Conservation (phyloP, 2,329 filamentous ascomycete species). For the Diplodia mutila region DNA sequence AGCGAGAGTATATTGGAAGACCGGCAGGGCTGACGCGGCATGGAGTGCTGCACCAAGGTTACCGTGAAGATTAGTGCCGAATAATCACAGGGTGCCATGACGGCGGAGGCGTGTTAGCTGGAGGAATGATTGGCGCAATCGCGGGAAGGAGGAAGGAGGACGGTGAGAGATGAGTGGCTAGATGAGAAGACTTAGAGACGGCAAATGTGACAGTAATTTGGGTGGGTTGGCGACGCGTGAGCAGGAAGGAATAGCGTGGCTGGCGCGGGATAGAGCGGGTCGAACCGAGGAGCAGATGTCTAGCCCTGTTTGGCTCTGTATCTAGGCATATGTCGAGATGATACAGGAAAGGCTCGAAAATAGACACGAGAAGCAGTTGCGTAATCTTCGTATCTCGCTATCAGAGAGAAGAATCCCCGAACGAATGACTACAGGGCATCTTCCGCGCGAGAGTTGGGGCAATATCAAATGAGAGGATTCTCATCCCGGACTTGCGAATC, state of each 20-base stretch:
- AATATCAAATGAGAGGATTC: not conserved
- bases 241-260: not conserved
- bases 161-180: not conserved
- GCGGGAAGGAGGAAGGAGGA: not conserved
- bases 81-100: not conserved
- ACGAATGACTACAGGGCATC: not conserved
- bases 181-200: not conserved
- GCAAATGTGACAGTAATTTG: slow-evolving; percentile 2
- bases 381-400: not conserved
- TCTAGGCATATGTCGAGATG: slow-evolving; percentile 11
- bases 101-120: not conserved
- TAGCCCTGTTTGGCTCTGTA: not conserved
- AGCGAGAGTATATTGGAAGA: not conserved
- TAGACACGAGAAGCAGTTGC: slow-evolving; percentile 1
- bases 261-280: slow-evolving; percentile 9
- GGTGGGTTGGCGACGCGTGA: not conserved
- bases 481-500: not conserved
- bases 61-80: not conserved
- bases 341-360: not conserved
- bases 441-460: not conserved
- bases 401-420: not conserved
- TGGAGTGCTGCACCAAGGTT: not conserved
- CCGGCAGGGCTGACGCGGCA: slow-evolving; percentile 2
- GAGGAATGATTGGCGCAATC: not conserved
- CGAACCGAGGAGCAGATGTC: slow-evolving; percentile 15